Evolutionary conservation across 106 monocot genomes (phyloP), one percentile per base, ranked within the genome.

Genomic region (Agapanthus africanus): DNA sequence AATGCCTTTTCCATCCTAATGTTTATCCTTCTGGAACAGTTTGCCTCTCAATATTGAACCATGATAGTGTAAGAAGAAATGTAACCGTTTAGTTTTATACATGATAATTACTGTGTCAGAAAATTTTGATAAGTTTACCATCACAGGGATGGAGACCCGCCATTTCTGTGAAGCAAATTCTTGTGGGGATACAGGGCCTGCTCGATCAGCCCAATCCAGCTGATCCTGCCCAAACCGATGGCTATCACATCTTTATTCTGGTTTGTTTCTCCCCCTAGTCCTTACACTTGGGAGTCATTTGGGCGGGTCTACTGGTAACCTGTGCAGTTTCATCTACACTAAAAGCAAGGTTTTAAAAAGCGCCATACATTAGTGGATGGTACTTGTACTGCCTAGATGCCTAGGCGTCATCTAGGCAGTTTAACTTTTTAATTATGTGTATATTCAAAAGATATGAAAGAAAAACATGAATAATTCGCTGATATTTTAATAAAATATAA

Each of bases 91-190:
- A n/a, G n/a, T n/a, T n/a, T n/a, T n/a, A n/a, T n/a, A n/a, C n/a
- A n/a, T n/a, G n/a, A n/a, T n/a, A n/a, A n/a, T n/a, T n/a, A 37
- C 30, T 13, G 23, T 25, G 19, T 70, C 23, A 28, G 8, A 27
- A 2, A n/a, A 47, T 25, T 57, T 23, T 21, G 68, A 18, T 18
- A 40, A 27, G 13, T 47, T 0, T 47, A 5, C 5, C 19, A 19
- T 68, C 49, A 7, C 69, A 95, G 95, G 95, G 91, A 23, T 95
- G 95, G 95, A 86, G 91, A 72, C 95, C 95, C 23, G 91, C 95
- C 1, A 95, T 95, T 41, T 91, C 95, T 32, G 91, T 95, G 72
- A 91, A 91, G 37, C 95, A 95, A 70, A 95, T 95, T 40, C 84
- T 95, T 62, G 82, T 91, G 18, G 95, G 95, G 15, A 91, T 95